A percentile compares a stretch with the other conserved stretches of the same genome.
These are phyloP conservation scores for Vigna trinervia DNA, from an alignment of 306 rosid genomes.

Conservation along the genomic window DNA sequence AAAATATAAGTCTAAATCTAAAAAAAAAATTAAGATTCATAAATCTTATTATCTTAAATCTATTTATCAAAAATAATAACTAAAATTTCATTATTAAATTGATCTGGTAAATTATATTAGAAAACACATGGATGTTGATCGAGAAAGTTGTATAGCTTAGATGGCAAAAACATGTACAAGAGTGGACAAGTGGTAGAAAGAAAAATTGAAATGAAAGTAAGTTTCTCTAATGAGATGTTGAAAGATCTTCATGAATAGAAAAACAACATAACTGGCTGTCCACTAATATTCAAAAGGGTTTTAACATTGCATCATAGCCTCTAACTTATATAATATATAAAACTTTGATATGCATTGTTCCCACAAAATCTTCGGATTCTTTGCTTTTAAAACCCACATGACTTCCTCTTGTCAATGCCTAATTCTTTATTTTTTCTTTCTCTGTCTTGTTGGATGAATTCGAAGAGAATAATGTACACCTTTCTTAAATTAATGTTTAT, in stretches of 20 bases:
- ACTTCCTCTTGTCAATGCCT: constrained; percentile 19
- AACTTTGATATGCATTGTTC: constrained; percentile 36
- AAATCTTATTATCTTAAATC: too few relatives aligned
- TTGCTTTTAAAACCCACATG: constrained; percentile 47
- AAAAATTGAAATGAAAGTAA: neutral
- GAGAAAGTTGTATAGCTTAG: too few relatives aligned
- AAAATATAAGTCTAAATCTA: too few relatives aligned
- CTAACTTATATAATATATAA: constrained; percentile 34
- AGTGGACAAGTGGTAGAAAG: too few relatives aligned
- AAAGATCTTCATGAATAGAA: constrained; percentile 45
- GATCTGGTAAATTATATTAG: too few relatives aligned
- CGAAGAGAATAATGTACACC: neutral
- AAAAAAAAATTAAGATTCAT: too few relatives aligned
- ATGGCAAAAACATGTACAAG: neutral
- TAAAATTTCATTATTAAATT: too few relatives aligned
- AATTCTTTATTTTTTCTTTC: neutral
- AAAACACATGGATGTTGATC: too few relatives aligned
- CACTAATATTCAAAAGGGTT: constrained; percentile 41
- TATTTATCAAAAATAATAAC: too few relatives aligned
- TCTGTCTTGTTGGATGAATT: neutral
- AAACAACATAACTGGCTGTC: constrained; percentile 47
- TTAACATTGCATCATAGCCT: constrained; percentile 35
- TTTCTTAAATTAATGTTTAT: neutral
- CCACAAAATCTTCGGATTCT: constrained; percentile 42
- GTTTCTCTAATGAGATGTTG: constrained; percentile 36